A percentile compares a stretch with the other conserved stretches of the same genome.
phyloP scores from a whole-genome alignment of 257 asterid species.

The Solanum raphanifolium region DNA sequence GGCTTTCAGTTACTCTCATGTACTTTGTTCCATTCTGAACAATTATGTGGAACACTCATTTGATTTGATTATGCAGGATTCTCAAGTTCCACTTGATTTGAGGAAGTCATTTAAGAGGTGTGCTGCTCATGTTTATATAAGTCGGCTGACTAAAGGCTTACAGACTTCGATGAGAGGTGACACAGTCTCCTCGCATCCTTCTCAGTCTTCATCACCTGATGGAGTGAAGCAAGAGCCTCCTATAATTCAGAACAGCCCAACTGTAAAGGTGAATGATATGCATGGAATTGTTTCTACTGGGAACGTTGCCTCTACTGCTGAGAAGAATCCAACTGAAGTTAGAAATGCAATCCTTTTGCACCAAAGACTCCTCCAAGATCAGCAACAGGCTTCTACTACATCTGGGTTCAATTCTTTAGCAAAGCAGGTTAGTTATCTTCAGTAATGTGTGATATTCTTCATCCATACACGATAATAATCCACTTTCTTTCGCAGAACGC shows the following conservation, averaged over 20 bases:
- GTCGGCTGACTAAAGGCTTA: conserved; percentile 42
- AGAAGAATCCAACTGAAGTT: conserved; percentile 27
- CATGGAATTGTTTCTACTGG: conserved; percentile 10
- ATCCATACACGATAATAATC: neutral
- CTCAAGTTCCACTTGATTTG: conserved; percentile 15
- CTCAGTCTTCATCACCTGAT: conserved; percentile 12
- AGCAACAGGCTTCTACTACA: conserved; percentile 32
- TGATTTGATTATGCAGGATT: conserved; percentile 20
- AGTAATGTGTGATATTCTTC: neutral
- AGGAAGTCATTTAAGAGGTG: conserved; percentile 56
- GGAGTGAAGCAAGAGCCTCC: conserved; percentile 17
- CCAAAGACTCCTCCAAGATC: conserved; percentile 45
- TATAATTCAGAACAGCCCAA: conserved; percentile 6
- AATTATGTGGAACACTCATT: neutral
- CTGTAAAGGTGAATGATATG: conserved; percentile 1
- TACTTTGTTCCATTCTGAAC: neutral
- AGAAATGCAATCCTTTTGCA: conserved; percentile 40
- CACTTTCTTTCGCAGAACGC: conserved; percentile 24
- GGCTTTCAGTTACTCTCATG: neutral
- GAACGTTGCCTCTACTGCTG: conserved; percentile 8
- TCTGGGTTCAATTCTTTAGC: conserved; percentile 12
- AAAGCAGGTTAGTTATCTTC: conserved; percentile 30
- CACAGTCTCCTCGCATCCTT: conserved; percentile 14
- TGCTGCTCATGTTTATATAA: conserved; percentile 47
- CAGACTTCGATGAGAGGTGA: conserved; percentile 28